Evolutionary conservation across 1,139 yeast genomes (phyloP).

Genomic region (Geotrichum restrictum): DNA sequence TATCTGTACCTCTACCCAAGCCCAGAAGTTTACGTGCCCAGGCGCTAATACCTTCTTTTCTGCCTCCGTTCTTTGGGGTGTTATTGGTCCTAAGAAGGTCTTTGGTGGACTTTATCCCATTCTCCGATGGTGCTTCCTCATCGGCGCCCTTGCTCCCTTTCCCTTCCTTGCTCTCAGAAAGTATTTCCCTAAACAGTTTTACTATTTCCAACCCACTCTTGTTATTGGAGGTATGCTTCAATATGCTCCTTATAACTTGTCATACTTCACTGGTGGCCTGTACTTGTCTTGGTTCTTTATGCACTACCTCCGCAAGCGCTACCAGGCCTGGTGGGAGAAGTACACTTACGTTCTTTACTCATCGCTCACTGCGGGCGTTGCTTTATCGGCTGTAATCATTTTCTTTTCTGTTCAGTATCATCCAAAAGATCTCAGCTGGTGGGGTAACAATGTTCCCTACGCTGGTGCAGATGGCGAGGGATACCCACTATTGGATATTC

Average conservation of each 20-base stretch:
- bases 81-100: slow-evolving; percentile 57
- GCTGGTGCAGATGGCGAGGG: slow-evolving; percentile 45
- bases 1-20: slow-evolving; percentile 46
- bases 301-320: slow-evolving; percentile 49
- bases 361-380: slow-evolving; percentile 53
- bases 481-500: slow-evolving; percentile 4
- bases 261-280: slow-evolving; percentile 50
- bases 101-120: slow-evolving; percentile 48
- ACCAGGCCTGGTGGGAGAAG: slow-evolving; percentile 58
- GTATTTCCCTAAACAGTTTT: slow-evolving; percentile 27
- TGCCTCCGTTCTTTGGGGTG: slow-evolving; percentile 53
- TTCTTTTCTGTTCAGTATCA: too few species aligned
- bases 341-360: slow-evolving; percentile 58
- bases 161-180: slow-evolving; percentile 41
- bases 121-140: slow-evolving; percentile 49
- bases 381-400: slow-evolving; percentile 41
- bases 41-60: slow-evolving; percentile 36
- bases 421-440: slow-evolving; percentile 47
- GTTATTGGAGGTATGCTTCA: slow-evolving; percentile 44
- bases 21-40: slow-evolving; percentile 36
- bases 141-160: slow-evolving; percentile 48
- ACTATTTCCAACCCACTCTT: slow-evolving; percentile 48
- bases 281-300: slow-evolving; percentile 51
- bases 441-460: slow-evolving; percentile 53
- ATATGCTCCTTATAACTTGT: slow-evolving; percentile 50